A percentile compares a stretch with the other conserved stretches of the same genome.
Evolutionary conservation across 495 filamentous ascomycete genomes (phyloP).

Genomic region (Penicillium cinerascens): DNA sequence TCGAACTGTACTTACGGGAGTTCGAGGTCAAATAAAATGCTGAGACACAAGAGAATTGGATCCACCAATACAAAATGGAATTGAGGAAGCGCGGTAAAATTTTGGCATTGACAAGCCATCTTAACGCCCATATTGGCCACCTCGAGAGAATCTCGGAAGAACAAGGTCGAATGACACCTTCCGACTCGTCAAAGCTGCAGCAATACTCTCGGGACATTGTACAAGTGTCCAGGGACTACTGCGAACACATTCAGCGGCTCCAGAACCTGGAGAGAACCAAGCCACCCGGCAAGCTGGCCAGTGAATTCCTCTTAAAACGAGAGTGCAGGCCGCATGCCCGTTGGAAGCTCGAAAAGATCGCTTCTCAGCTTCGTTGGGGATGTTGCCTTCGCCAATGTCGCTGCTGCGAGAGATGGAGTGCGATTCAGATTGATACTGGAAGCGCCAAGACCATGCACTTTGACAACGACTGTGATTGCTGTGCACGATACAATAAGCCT

Average conservation of each 20-base stretch:
- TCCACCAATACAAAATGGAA: background rate
- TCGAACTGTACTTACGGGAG: background rate
- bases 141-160: background rate
- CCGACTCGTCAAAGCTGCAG: no score
- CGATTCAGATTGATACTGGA: background rate
- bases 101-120: background rate
- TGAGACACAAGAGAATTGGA: background rate
- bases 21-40: background rate
- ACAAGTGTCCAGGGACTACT: background rate
- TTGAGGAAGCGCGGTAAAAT: background rate
- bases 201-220: background rate
- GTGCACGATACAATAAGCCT: background rate
- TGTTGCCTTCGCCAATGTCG: background rate
- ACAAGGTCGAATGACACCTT: background rate
- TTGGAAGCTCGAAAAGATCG: background rate
- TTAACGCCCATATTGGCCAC: background rate
- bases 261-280: background rate
- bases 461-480: background rate
- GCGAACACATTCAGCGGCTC: background rate
- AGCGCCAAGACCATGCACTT: background rate
- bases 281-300: background rate
- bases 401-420: background rate
- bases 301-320: background rate
- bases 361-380: background rate
- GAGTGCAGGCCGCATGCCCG: background rate